Percentiles rank a stretch among this genome's conserved stretches.
These are phyloP conservation scores for Xylariaceae sp. DNA, from an alignment of 2,329 filamentous ascomycete genomes.

Conservation along the genomic window DNA sequence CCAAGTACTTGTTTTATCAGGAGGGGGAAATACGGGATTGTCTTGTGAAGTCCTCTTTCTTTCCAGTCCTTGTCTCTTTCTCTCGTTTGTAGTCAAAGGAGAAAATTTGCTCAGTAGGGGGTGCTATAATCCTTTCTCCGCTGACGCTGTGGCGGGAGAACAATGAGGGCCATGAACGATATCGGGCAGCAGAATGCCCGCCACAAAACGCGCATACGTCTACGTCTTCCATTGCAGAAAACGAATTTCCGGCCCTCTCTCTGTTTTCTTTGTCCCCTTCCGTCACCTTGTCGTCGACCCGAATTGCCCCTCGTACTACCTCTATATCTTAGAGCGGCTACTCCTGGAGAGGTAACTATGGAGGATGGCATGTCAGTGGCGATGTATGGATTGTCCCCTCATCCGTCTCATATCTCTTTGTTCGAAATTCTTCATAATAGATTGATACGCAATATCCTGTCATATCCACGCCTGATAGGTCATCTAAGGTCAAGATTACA, in stretches of 20 bases:
- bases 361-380: background rate
- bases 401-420: constrained; percentile 4
- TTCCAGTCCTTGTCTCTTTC: constrained; percentile 2
- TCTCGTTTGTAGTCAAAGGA: constrained; percentile 17
- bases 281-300: constrained; percentile 5
- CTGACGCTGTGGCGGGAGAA: constrained; percentile 6
- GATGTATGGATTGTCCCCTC: background rate
- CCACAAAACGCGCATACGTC: constrained; percentile 10
- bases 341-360: constrained; percentile 2
- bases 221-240: constrained; percentile 8
- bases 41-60: constrained; percentile 10
- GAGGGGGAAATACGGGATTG: constrained; percentile 11
- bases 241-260: background rate
- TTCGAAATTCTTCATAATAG: constrained; percentile 3
- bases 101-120: background rate
- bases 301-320: constrained; percentile 1
- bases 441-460: background rate
- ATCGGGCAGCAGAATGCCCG: constrained; percentile 3
- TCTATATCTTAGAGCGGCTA: background rate
- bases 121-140: background rate
- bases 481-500: background rate
- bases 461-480: background rate
- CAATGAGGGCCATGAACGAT: constrained; percentile 13
- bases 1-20: constrained; percentile 19
- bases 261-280: constrained; percentile 11